These are phyloP conservation scores for Gomphus bonarii DNA, from an alignment of 1,284 basidiomycete genomes.

Conservation along the genomic window DNA sequence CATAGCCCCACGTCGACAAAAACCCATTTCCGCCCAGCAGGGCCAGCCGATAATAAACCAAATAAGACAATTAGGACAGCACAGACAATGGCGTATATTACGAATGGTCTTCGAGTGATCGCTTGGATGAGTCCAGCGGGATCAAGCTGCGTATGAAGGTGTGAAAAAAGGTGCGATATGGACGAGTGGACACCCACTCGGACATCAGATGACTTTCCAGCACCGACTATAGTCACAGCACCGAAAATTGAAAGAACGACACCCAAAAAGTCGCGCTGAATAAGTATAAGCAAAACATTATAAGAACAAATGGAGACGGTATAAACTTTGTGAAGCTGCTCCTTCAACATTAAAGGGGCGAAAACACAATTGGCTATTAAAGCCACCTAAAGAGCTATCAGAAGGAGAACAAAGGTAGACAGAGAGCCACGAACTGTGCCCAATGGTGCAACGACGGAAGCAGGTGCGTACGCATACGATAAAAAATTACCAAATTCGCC, in stretches of 20 bases:
- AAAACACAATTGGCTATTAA: constrained; percentile 93
- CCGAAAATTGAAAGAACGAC: constrained; percentile 74
- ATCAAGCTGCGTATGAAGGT: constrained; percentile 29
- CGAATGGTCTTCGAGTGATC: constrained; percentile 60
- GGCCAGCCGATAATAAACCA: constrained; percentile 46
- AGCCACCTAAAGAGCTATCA: constrained; percentile 49
- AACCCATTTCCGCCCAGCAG: constrained; percentile 57
- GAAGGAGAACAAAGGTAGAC: constrained; percentile 9
- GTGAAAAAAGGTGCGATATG: not conserved
- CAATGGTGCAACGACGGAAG: constrained; percentile 89
- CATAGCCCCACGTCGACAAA: constrained; percentile 85
- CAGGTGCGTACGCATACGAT: constrained; percentile 83
- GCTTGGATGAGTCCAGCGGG: constrained; percentile 62
- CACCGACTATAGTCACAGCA: constrained; percentile 85
- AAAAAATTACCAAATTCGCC: constrained; percentile 92
- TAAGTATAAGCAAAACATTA: not conserved
- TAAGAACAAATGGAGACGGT: not conserved
- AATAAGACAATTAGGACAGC: constrained; percentile 45
- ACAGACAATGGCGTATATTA: constrained; percentile 55
- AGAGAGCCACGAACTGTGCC: constrained; percentile 60
- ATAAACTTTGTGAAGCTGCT: constrained; percentile 60
- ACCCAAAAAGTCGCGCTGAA: constrained; percentile 78
- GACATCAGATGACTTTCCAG: constrained; percentile 60
- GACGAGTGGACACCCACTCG: constrained; percentile 31
- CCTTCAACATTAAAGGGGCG: constrained; percentile 79